These are phyloP conservation scores for Themeda triandra DNA, from an alignment of 176 grass and related monocot genomes.

Conservation along the genomic window DNA sequence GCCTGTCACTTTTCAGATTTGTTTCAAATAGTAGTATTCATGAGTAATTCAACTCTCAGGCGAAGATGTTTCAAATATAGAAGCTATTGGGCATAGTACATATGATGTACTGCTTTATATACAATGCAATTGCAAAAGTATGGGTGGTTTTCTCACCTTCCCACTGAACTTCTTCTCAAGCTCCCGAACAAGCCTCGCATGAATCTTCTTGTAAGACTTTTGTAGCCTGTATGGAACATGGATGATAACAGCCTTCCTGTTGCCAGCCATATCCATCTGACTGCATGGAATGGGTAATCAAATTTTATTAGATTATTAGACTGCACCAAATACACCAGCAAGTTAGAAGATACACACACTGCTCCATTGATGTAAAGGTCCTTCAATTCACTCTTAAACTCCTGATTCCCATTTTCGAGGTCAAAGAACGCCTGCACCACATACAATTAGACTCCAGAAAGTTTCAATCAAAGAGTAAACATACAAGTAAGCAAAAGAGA, in stretches of 20 bases:
- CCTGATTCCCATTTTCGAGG: conserved; percentile 67
- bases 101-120: neutral
- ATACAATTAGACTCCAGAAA: neutral
- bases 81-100: neutral
- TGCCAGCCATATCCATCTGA: conserved; percentile 62
- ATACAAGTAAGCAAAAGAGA: neutral
- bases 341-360: too few relatives aligned
- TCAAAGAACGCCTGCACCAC: conserved; percentile 58
- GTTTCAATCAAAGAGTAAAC: neutral
- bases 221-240: conserved; percentile 69
- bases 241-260: conserved; percentile 63
- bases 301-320: neutral
- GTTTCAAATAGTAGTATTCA: neutral
- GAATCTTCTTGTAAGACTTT: conserved; percentile 68
- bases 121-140: neutral
- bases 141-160: conserved; percentile 31
- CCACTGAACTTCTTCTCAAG: conserved; percentile 83
- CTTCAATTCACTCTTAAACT: conserved; percentile 71
- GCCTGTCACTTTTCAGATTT: neutral
- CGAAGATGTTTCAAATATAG: neutral
- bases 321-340: neutral
- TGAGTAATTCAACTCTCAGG: neutral
- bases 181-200: conserved; percentile 62
- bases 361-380: conserved; percentile 71
- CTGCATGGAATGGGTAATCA: conserved; percentile 26